phyloP scores from a whole-genome alignment of 768 basidiomycete species.

The Tricholoma hemisulphureum region DNA sequence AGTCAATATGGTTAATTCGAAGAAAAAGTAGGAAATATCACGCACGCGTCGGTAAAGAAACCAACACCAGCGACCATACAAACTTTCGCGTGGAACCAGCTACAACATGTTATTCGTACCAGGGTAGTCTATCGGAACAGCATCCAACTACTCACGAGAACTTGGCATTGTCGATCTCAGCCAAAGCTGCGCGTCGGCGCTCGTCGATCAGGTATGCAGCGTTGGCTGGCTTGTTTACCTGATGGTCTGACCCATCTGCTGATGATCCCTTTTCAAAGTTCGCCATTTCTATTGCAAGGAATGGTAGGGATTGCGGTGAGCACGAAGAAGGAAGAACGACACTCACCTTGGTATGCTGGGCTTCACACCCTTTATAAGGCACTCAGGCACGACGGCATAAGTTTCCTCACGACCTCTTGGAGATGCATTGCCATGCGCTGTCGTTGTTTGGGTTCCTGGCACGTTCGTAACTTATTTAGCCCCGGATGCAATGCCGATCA shows the following conservation, averaged over 20 bases:
- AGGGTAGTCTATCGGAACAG: neutral
- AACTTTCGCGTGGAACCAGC: conserved; percentile 85
- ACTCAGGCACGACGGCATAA: neutral
- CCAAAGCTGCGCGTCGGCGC: conserved; percentile 75
- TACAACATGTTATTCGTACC: conserved; percentile 23
- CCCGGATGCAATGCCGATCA: no score
- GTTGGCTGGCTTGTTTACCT: conserved; percentile 26
- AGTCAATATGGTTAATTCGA: neutral
- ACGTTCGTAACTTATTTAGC: conserved; percentile 34
- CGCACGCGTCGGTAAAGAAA: conserved; percentile 86
- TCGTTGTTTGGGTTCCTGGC: conserved; percentile 12
- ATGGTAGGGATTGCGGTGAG: neutral
- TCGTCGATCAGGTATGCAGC: conserved; percentile 55
- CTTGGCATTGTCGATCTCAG: conserved; percentile 82
- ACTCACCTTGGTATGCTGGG: neutral
- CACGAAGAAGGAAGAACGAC: conserved; percentile 3
- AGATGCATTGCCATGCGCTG: conserved; percentile 3
- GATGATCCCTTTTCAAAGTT: conserved; percentile 40
- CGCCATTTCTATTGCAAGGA: conserved; percentile 11
- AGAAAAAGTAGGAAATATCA: conserved; percentile 2
- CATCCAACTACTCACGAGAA: conserved; percentile 61
- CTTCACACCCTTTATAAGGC: neutral
- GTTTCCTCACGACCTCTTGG: neutral
- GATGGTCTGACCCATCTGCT: conserved; percentile 23
- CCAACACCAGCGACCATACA: conserved; percentile 74